Conservation (phyloP, 2,329 filamentous ascomycete genomes). For the Macrophomina phaseolina region DNA sequence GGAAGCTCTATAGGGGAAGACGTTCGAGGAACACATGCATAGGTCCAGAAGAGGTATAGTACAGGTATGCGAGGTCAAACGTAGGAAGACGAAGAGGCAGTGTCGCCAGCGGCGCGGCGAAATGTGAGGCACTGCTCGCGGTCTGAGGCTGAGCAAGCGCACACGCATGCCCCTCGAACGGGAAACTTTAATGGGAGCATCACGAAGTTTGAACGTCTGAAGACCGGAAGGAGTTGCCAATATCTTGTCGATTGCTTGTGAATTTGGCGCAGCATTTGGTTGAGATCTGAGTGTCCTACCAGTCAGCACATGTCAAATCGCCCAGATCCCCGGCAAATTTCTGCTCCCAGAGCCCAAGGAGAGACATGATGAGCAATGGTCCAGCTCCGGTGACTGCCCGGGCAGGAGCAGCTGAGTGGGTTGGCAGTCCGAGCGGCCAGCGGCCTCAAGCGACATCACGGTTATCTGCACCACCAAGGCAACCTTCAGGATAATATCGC, state of each 20-base stretch:
- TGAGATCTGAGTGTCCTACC: too few relatives aligned
- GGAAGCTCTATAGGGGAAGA: background rate
- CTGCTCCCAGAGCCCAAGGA: too few relatives aligned
- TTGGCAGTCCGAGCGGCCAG: too few relatives aligned
- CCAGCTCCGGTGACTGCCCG: too few relatives aligned
- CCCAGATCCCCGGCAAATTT: too few relatives aligned
- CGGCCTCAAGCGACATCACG: too few relatives aligned
- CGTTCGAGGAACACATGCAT: background rate
- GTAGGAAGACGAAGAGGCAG: background rate
- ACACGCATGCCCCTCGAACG: background rate
- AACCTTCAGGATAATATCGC: too few relatives aligned
- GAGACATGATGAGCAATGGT: too few relatives aligned
- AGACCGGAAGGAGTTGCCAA: background rate
- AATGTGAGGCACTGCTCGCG: background rate
- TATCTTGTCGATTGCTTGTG: background rate
- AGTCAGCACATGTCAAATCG: too few relatives aligned
- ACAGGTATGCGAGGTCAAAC: background rate
- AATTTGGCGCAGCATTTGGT: background rate
- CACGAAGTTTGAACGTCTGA: background rate
- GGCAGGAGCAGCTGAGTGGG: too few relatives aligned
- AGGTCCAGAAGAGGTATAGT: background rate
- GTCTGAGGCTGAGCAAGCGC: background rate
- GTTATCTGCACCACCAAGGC: too few relatives aligned
- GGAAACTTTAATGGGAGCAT: background rate
- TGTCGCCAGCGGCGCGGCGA: background rate